Conservation (phyloP, 352 stramenopile species). For the Albugo laibachii region DNA sequence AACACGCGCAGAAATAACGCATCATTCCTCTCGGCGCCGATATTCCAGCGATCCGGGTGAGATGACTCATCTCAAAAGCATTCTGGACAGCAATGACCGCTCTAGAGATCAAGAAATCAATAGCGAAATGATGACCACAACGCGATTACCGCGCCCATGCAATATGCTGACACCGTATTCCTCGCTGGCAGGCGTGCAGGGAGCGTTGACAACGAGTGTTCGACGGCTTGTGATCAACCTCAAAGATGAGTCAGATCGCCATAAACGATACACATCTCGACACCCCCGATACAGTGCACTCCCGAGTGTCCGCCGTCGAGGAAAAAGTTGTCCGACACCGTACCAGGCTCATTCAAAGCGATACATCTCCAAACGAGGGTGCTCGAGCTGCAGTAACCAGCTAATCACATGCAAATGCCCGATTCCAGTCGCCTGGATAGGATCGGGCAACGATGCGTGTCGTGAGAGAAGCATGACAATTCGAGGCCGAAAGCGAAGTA, state of each 20-base stretch:
- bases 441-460: no score
- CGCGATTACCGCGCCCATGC: conserved; percentile 7
- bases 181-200: conserved; percentile 12
- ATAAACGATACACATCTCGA: conserved; percentile 4
- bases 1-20: background rate
- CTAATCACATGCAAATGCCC: no score
- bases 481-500: conserved; percentile 23
- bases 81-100: conserved; percentile 2
- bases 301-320: conserved; percentile 17
- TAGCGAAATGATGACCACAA: conserved; percentile 2
- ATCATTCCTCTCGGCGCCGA: background rate
- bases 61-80: conserved; percentile 3
- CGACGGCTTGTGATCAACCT: conserved; percentile 52
- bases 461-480: background rate
- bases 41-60: background rate
- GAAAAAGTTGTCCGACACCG: conserved; percentile 33
- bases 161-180: conserved; percentile 3
- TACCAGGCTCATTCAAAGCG: no score
- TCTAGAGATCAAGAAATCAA: conserved; percentile 5
- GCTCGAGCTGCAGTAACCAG: no score
- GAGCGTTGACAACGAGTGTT: conserved; percentile 53
- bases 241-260: conserved; percentile 37
- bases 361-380: no score
- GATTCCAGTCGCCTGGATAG: no score
- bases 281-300: background rate